Percentiles rank a stretch among this genome's conserved stretches.
phyloP scores from a whole-genome alignment of 441 rosid genomes.

The Syzygium syzygioides region DNA sequence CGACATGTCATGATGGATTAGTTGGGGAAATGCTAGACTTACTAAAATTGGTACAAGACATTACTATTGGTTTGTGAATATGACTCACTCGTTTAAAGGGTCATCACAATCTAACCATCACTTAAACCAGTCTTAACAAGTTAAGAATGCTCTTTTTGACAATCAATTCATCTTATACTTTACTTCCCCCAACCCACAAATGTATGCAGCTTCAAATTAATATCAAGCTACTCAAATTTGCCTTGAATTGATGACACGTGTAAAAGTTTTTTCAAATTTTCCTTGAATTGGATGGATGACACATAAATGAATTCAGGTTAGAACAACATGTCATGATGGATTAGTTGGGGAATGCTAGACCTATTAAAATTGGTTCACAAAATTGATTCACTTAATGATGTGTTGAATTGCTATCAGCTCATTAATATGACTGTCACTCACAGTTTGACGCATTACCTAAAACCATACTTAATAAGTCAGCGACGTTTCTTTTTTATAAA shows the following conservation, averaged over 20 bases:
- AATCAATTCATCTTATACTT: no score
- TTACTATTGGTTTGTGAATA: neutral
- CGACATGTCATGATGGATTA: neutral
- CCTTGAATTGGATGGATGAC: neutral
- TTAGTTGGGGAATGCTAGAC: neutral
- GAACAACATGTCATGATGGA: neutral
- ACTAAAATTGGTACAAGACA: neutral
- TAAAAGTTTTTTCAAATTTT: neutral
- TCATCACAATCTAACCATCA: no score
- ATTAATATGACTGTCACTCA: neutral
- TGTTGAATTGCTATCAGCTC: fast-evolving
- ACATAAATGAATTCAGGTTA: neutral
- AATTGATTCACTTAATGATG: neutral
- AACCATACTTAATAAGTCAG: neutral
- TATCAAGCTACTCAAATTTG: neutral
- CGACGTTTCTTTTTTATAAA: neutral
- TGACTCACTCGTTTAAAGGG: no score
- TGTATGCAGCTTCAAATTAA: neutral
- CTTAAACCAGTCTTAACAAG: no score
- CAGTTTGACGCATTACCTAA: neutral
- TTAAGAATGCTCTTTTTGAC: no score
- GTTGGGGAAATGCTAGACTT: neutral
- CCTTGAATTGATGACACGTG: neutral
- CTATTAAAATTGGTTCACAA: neutral
- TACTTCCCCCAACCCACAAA: neutral